Evolutionary conservation across 1,284 basidiomycete species (phyloP).

Genomic region (Hemileccinum hortonii): DNA sequence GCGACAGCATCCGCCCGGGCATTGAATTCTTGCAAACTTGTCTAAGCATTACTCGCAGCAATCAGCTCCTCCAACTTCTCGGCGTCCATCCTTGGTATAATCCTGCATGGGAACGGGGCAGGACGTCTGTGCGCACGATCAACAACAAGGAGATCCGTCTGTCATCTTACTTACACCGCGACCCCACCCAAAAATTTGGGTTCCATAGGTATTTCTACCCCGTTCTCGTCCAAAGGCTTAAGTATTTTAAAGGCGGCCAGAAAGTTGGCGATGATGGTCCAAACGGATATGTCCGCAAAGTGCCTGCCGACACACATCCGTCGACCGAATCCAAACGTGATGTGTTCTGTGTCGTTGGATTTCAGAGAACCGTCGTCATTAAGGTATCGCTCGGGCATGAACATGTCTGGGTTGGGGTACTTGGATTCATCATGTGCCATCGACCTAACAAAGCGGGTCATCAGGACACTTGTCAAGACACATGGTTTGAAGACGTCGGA

Average conservation of each 20-base stretch:
- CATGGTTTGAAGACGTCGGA: no score
- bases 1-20: no score
- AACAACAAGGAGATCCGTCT: background rate
- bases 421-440: conserved; percentile 11
- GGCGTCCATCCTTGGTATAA: conserved; percentile 7
- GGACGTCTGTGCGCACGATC: conserved; percentile 3
- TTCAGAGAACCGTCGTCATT: conserved; percentile 9
- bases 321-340: conserved; percentile 12
- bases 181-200: conserved; percentile 5
- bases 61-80: conserved; percentile 7
- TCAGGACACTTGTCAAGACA: background rate
- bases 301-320: conserved; percentile 9
- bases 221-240: conserved; percentile 8
- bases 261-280: conserved; percentile 8
- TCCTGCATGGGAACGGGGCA: conserved; percentile 6
- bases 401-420: conserved; percentile 5
- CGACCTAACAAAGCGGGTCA: conserved; percentile 1
- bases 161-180: conserved; percentile 6
- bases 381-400: conserved; percentile 15
- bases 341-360: background rate
- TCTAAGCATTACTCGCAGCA: background rate
- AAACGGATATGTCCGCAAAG: conserved; percentile 14
- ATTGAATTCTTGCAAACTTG: background rate
- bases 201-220: conserved; percentile 12
- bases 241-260: conserved; percentile 9